Conservation (phyloP, 352 stramenopile species). For the Pythium phragmiticola region DNA sequence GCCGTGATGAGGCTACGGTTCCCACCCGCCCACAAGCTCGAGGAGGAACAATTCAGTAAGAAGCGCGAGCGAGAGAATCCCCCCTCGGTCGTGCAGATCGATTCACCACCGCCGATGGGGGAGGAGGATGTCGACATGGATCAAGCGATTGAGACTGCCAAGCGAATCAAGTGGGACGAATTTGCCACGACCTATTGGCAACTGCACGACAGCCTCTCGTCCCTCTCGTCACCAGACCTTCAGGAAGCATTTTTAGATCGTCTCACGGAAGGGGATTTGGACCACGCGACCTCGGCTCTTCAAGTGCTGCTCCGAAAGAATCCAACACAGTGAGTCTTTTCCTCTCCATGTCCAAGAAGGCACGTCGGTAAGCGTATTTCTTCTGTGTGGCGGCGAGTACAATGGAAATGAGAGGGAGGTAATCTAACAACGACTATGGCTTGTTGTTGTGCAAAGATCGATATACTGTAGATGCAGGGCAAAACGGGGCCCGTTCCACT, state of each 20-base stretch:
- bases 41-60: background rate
- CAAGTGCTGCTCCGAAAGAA: constrained; percentile 1
- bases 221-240: constrained; percentile 30
- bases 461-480: no score
- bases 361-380: no score
- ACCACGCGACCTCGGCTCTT: constrained; percentile 45
- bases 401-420: no score
- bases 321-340: no score
- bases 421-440: no score
- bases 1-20: background rate
- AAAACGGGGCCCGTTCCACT: no score
- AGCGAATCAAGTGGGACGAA: constrained; percentile 24
- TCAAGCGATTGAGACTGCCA: constrained; percentile 19
- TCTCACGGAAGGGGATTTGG: constrained; percentile 45
- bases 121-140: constrained; percentile 19
- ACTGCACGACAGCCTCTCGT: constrained; percentile 38
- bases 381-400: no score
- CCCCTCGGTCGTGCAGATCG: background rate
- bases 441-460: no score
- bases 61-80: constrained; percentile 1
- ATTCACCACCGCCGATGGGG: background rate
- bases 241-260: constrained; percentile 29
- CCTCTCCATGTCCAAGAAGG: no score
- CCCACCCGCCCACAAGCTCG: background rate
- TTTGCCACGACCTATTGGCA: constrained; percentile 36